A percentile compares a stretch with the other conserved stretches of the same genome.
These are phyloP conservation scores for Mucor plumbeus DNA, from an alignment of 371 early-diverging fungal species.

Conservation along the genomic window DNA sequence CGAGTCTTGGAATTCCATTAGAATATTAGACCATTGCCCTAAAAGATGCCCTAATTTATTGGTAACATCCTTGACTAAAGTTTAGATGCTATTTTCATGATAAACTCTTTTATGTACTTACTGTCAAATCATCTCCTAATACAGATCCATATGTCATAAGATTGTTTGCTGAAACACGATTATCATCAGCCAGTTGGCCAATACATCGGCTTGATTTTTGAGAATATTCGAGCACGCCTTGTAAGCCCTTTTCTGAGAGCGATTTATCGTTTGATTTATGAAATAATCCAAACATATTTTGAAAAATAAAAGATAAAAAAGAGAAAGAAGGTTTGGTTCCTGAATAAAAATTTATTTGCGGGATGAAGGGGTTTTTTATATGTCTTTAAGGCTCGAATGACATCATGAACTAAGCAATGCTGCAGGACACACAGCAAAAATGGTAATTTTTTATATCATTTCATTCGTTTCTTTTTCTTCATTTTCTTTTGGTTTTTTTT, in stretches of 20 bases:
- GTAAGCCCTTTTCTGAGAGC: constrained; percentile 34
- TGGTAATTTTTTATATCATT: constrained; percentile 12
- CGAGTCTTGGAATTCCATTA: constrained; percentile 40
- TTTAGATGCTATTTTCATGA: not conserved
- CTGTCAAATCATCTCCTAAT: constrained; percentile 46
- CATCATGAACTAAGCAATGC: not conserved
- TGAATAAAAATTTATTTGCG: not conserved
- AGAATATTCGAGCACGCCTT: constrained; percentile 31
- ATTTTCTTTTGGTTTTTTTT: not conserved
- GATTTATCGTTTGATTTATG: constrained; percentile 25
- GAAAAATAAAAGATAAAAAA: not conserved
- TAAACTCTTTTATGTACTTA: constrained; percentile 31
- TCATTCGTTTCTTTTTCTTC: constrained; percentile 14
- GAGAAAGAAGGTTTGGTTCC: constrained; percentile 6
- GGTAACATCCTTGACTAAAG: constrained; percentile 38
- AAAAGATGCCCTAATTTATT: constrained; percentile 38
- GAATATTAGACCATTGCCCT: constrained; percentile 33
- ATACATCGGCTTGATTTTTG: constrained; percentile 30
- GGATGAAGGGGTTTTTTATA: not conserved
- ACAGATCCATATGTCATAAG: constrained; percentile 44
- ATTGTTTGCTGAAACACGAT: constrained; percentile 38
- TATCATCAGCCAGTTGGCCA: constrained; percentile 37
- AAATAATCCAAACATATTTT: constrained; percentile 25
- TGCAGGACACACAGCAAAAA: constrained; percentile 7
- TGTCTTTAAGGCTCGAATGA: not conserved